These are phyloP conservation scores for Cerioporus squamosus DNA, from an alignment of 1,284 basidiomycete species.

Conservation along the genomic window DNA sequence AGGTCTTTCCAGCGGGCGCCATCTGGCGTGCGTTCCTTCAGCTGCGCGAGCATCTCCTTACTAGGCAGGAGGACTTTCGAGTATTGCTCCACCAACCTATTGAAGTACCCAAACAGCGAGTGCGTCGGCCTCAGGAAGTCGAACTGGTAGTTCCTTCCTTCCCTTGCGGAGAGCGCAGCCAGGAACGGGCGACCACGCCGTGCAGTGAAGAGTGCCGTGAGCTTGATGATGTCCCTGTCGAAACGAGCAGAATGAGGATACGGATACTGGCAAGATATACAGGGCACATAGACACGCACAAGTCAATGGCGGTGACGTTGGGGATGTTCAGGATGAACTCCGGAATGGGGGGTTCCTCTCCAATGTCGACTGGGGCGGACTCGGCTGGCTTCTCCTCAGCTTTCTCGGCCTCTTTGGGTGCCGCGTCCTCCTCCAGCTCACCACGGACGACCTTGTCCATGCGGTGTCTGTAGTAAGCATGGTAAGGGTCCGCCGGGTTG, in stretches of 20 bases:
- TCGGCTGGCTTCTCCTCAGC: conserved; percentile 44
- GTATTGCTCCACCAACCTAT: conserved; percentile 96
- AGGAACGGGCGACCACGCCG: conserved; percentile 90
- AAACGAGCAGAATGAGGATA: no score
- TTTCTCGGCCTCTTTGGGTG: conserved; percentile 48
- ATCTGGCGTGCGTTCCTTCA: conserved; percentile 67
- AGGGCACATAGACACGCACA: conserved; percentile 60
- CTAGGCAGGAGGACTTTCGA: conserved; percentile 88
- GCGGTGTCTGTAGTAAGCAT: conserved; percentile 94
- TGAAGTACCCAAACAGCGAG: conserved; percentile 96
- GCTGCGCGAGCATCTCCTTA: conserved; percentile 71
- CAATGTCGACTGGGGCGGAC: conserved; percentile 51
- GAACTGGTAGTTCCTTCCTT: conserved; percentile 97
- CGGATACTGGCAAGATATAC: conserved; percentile 8
- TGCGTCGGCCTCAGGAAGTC: conserved; percentile 96
- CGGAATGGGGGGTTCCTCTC: conserved; percentile 81
- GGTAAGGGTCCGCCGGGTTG: conserved; percentile 93
- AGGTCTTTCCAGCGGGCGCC: conserved; percentile 78
- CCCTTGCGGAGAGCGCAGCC: conserved; percentile 81
- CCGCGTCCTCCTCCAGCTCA: conserved; percentile 69
- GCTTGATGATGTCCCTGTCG: conserved; percentile 83
- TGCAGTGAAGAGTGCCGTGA: conserved; percentile 96
- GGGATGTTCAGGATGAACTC: conserved; percentile 92
- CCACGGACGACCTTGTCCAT: conserved; percentile 79
- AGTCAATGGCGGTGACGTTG: conserved; percentile 87